Conservation (phyloP, 331 rosid genomes). For the Telfairia occidentalis region DNA sequence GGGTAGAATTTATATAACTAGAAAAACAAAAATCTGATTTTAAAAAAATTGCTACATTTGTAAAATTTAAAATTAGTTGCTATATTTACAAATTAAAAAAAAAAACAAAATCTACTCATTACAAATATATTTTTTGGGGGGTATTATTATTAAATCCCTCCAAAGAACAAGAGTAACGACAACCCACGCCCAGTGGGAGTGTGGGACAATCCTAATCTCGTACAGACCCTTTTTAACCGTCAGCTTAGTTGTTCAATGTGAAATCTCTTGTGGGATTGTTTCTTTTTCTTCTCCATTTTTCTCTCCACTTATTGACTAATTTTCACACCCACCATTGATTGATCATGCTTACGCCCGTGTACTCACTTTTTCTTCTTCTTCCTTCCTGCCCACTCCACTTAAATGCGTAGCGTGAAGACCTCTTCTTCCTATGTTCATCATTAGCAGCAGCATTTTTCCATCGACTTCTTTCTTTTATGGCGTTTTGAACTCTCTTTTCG, state of each 20-base stretch:
- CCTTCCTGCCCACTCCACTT: conserved; percentile 2
- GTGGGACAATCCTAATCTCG: neutral
- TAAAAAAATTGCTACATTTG: too few species aligned
- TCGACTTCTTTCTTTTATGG: neutral
- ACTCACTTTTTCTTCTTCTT: neutral
- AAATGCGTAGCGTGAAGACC: neutral
- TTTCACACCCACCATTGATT: conserved; percentile 4
- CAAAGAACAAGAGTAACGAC: too few species aligned
- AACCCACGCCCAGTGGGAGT: neutral
- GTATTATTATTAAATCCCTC: too few species aligned
- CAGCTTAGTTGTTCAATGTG: neutral
- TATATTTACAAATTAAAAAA: too few species aligned
- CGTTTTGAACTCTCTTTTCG: neutral
- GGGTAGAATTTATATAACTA: too few species aligned
- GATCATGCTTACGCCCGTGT: neutral
- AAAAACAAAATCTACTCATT: too few species aligned
- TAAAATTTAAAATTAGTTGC: too few species aligned
- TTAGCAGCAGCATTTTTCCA: neutral
- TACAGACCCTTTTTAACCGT: neutral
- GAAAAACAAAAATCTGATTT: too few species aligned
- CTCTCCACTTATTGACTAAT: neutral
- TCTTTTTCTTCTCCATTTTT: neutral
- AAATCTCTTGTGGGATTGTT: neutral
- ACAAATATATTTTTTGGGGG: too few species aligned
- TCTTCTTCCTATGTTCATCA: neutral